Evolutionary conservation across 129 eudicot genomes (phyloP), one percentile per base, ranked within the genome.

Genomic region (Pulicaria dysenterica): DNA sequence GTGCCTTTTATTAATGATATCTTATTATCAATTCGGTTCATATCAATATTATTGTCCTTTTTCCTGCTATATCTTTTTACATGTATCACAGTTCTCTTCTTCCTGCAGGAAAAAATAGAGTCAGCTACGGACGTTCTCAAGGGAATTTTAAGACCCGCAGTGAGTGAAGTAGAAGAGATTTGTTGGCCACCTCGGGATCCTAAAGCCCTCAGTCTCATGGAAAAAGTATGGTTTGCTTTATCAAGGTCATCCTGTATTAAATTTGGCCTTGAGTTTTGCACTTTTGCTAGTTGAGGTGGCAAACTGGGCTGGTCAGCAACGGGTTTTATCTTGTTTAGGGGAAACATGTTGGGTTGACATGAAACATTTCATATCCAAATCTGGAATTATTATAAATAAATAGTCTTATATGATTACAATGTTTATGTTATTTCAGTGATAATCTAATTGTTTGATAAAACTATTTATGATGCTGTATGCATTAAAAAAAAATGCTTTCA

Each of bases 131-230:
- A 94, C 53, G 85, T 90, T 86, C 99, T 94, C 16, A 88, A 94
- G 81, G 87, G 87, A 60, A 86, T 94, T 50, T 74, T 94, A 64
- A 77, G 73, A 70, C 97, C 90, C 5, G 88, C 84, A 8, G 80
- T 90, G 69, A 96, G 77, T 71, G 89, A 84, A 61, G 91, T 64
- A 38, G 92, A 83, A 48, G 99, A 94, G 85, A 84, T 83, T 54
- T 49, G 77, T 70, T 94, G 99, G 99, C 97, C 99, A 64, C 99
- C 97, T 62, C 77, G 83, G 58, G 89, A 94, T 54, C 94, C 94
- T 46, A 83, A 81, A 31, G 86, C 96, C 74, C 83, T 94, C 38
- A 49, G n/a, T 82, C 91, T 73, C 58, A 90, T 90, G 99, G 86
- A 94, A 71, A 83, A 75, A 68, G 99, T 87, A 82, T 63, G 62